Conservation (phyloP, 208 protist genomes). For the Leishmania major region DNA sequence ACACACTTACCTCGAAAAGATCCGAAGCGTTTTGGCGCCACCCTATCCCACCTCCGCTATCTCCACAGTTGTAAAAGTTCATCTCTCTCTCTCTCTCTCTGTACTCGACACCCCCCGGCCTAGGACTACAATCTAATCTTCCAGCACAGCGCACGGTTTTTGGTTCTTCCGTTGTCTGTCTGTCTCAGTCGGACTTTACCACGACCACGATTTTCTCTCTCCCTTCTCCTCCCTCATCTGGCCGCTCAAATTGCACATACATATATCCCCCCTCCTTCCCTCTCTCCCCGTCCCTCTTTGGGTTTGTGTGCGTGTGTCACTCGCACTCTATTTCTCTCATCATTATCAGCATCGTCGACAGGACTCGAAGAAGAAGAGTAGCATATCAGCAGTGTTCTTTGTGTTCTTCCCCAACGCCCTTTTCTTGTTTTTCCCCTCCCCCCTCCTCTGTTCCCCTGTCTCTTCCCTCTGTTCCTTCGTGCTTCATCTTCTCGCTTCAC, state of each 20-base stretch:
- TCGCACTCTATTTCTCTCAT: not conserved
- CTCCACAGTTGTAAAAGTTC: not conserved
- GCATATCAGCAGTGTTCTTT: not conserved
- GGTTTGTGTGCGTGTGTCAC: not conserved
- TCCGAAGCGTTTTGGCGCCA: not conserved
- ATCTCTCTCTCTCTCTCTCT: not conserved
- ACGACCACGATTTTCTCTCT: not conserved
- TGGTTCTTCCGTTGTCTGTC: not conserved
- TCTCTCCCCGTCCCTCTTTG: not conserved
- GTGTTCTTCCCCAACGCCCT: not conserved
- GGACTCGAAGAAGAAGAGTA: not conserved
- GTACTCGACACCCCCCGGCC: not conserved
- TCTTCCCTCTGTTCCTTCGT: not conserved
- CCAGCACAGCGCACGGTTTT: not conserved
- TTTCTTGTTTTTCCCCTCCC: not conserved
- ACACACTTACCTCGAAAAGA: not conserved
- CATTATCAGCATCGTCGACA: not conserved
- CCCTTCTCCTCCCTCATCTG: not conserved
- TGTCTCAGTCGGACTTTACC: not conserved
- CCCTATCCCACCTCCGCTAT: not conserved
- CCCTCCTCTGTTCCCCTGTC: not conserved
- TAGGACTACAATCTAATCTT: conserved; percentile 4
- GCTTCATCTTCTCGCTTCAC: not conserved
- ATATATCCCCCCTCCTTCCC: not conserved
- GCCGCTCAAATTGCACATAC: not conserved